These are phyloP conservation scores for Mycena chlorophos DNA, from an alignment of 768 basidiomycete species.

Conservation along the genomic window DNA sequence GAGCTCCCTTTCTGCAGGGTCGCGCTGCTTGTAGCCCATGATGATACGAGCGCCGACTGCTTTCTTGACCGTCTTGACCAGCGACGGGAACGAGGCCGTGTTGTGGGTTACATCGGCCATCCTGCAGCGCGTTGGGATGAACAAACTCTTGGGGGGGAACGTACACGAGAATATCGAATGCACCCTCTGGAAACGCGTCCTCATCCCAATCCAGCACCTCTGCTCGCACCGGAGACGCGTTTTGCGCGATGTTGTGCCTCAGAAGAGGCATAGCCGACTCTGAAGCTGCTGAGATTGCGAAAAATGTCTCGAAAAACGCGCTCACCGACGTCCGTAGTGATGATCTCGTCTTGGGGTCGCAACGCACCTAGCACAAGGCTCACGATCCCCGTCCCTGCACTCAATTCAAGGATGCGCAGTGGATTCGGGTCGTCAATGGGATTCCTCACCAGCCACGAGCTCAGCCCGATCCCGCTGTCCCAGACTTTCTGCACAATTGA, in stretches of 20 bases:
- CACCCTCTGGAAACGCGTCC: constrained; percentile 47
- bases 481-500: constrained; percentile 78
- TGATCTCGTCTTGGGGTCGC: constrained; percentile 46
- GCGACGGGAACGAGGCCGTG: constrained; percentile 76
- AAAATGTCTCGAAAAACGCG: constrained; percentile 10
- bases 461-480: constrained; percentile 89
- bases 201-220: constrained; percentile 77
- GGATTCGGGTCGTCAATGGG: background rate
- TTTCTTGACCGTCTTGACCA: constrained; percentile 63
- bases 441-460: constrained; percentile 66
- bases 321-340: constrained; percentile 76
- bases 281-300: constrained; percentile 34
- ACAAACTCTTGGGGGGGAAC: constrained; percentile 27
- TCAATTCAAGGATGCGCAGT: constrained; percentile 39
- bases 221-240: constrained; percentile 36
- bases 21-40: constrained; percentile 86
- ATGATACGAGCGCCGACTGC: constrained; percentile 54
- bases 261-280: constrained; percentile 83
- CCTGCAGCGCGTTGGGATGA: constrained; percentile 37
- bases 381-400: constrained; percentile 85
- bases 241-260: constrained; percentile 62
- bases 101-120: constrained; percentile 96
- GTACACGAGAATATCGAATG: constrained; percentile 71
- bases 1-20: constrained; percentile 68
- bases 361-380: constrained; percentile 64